A percentile compares a stretch with the other conserved stretches of the same genome.
Evolutionary conservation across 495 filamentous ascomycete genomes (phyloP).

Genomic region (Xylaria telfairii): DNA sequence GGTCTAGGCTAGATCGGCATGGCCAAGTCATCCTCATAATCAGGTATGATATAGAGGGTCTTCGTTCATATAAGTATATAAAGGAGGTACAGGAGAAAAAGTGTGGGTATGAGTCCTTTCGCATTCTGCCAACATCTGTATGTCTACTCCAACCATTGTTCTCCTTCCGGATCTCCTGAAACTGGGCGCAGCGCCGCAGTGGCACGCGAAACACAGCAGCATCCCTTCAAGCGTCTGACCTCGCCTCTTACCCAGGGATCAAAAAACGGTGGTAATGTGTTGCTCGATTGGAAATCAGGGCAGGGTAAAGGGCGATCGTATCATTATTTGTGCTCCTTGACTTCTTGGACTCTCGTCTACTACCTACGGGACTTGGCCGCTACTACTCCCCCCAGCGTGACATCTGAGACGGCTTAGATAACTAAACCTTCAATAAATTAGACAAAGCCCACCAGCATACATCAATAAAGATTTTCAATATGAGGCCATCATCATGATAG

Average conservation of each 20-base stretch:
- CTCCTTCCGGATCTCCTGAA: not conserved
- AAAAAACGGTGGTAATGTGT: not conserved
- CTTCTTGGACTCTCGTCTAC: not conserved
- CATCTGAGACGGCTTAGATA: not conserved
- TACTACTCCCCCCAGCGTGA: not conserved
- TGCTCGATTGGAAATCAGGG: not conserved
- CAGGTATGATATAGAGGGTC: not conserved
- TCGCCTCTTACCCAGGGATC: not conserved
- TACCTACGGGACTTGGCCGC: not conserved
- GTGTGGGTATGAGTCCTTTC: not conserved
- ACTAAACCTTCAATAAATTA: not conserved
- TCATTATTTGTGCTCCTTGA: not conserved
- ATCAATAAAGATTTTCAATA: not conserved
- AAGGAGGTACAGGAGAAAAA: not conserved
- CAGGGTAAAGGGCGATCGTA: not conserved
- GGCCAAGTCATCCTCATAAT: not conserved
- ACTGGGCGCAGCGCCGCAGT: conserved; percentile 5
- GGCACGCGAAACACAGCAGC: conserved; percentile 3
- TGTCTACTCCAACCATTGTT: not conserved
- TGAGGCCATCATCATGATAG: not conserved
- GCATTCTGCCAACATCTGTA: not conserved
- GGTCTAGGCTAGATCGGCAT: not conserved
- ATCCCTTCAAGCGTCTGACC: not conserved
- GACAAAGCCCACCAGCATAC: not conserved
- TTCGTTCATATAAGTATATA: not conserved